Conservation (phyloP, 495 filamentous ascomycete genomes). For the Hypoxylon crocopeplum region DNA sequence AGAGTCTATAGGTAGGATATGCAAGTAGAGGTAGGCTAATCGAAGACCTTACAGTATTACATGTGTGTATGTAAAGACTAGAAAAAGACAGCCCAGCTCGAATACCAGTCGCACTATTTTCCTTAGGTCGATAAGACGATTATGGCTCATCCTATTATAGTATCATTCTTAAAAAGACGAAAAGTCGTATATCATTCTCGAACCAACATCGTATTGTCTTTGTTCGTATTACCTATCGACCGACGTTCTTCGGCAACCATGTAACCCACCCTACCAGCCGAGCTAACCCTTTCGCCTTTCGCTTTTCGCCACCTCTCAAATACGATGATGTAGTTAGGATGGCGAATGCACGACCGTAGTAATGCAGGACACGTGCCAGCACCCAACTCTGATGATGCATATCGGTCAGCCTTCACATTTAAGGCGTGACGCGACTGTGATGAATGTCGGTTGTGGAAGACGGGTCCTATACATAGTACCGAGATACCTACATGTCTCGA, state of each 20-base stretch:
- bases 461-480: no score
- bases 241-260: no score
- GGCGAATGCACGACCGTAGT: slow-evolving; percentile 13
- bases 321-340: slow-evolving; percentile 20
- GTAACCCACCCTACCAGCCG: no score
- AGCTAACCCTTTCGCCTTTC: slow-evolving; percentile 18
- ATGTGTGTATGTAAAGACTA: no score
- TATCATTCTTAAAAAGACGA: no score
- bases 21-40: no score
- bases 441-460: no score
- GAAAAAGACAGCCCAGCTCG: neutral
- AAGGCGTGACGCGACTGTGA: slow-evolving; percentile 19
- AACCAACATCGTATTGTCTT: slow-evolving; percentile 22
- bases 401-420: slow-evolving; percentile 4
- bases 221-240: slow-evolving; percentile 8
- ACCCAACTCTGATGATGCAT: slow-evolving; percentile 22
- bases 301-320: slow-evolving; percentile 4
- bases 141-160: no score
- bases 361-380: slow-evolving; percentile 27
- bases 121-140: neutral
- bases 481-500: no score
- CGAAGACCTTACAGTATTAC: no score
- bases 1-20: no score
- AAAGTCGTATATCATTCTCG: slow-evolving; percentile 6
- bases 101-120: no score